These are phyloP conservation scores for Austroboletus eburneus DNA, from an alignment of 768 basidiomycete genomes.

Conservation along the genomic window DNA sequence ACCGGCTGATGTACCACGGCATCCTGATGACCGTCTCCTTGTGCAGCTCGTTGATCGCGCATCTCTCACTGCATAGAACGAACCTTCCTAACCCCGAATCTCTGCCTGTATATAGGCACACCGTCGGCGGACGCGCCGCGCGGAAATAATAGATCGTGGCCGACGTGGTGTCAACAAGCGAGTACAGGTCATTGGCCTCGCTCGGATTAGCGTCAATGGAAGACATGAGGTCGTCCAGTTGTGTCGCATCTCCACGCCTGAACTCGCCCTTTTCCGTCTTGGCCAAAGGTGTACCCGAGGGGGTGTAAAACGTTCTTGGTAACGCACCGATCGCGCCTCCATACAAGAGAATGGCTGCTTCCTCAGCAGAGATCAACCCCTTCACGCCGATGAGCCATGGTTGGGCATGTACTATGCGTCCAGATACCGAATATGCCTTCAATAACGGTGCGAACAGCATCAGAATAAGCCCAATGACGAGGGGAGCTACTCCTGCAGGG, in stretches of 20 bases:
- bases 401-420: conserved; percentile 13
- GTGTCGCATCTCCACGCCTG: conserved; percentile 15
- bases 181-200: conserved; percentile 11
- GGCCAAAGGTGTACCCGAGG: conserved; percentile 16
- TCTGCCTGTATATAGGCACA: too few relatives aligned
- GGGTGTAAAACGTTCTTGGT: conserved; percentile 15
- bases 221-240: conserved; percentile 1
- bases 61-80: conserved; percentile 20
- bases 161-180: conserved; percentile 23
- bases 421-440: conserved; percentile 16
- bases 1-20: conserved; percentile 15
- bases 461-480: conserved; percentile 7
- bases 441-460: conserved; percentile 11
- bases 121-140: too few relatives aligned
- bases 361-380: conserved; percentile 22
- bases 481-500: neutral
- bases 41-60: conserved; percentile 16
- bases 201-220: too few relatives aligned
- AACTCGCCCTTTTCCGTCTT: conserved; percentile 4
- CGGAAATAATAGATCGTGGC: too few relatives aligned
- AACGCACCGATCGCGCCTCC: conserved; percentile 7
- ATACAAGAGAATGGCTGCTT: conserved; percentile 15
- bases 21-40: conserved; percentile 26
- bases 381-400: conserved; percentile 26
- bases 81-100: conserved; percentile 22